Base-by-base conservation (phyloP, 225 moss, liverwort and hornwort genomes). In the Polytrichum formosum region DNA sequence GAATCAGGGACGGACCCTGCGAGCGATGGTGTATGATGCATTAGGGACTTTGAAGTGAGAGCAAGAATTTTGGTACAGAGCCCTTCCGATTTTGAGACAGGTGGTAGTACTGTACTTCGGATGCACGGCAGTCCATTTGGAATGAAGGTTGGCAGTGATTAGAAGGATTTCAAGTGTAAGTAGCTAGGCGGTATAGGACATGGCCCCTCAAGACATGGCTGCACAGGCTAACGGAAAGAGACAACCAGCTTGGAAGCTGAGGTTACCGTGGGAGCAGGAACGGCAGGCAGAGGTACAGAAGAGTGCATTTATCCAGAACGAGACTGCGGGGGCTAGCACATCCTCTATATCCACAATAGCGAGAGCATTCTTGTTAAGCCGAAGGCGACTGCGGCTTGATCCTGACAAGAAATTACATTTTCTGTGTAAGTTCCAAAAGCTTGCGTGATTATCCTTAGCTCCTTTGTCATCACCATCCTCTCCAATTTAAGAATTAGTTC, bases 341-440 rank as follows among this genome's bases (percentile, higher is more conserved):
- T 89, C 91, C 1, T 92, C 95, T 1, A 84, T 96, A 61, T 90
- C 90, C 33, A 90, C 82, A 18, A 89, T 96, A 10, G 96, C 93
- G 20, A 85, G 92, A 25, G 94, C 89, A 63, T 90, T 96, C 70
- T 83, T 86, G 70, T 86, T 93, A 55, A 96, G 90, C 79, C 84
- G 96, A 46, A 78, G 90, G 55, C 93, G 96, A 13, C 78, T 96
- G 77, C 89, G 90, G 55, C 86, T 96, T 29, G 96, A 96, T 73
- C 96, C 96, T 58, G 90, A 94, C 56, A 92, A 85, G 81, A 96
- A 96, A 83, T 84, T 96, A 7, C 89, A 82, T 69, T 96, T 96
- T 59, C 75, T 96, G 0, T 93, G 96, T 96, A 66, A 92, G 96
- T 77, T 69, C 26, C 21, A 10, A 30, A 30, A 10, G n/a, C 58